Evolutionary conservation across 2,329 filamentous ascomycete genomes (phyloP), one percentile per base, ranked within the genome.

Genomic region (Curvularia hawaiiensis): DNA sequence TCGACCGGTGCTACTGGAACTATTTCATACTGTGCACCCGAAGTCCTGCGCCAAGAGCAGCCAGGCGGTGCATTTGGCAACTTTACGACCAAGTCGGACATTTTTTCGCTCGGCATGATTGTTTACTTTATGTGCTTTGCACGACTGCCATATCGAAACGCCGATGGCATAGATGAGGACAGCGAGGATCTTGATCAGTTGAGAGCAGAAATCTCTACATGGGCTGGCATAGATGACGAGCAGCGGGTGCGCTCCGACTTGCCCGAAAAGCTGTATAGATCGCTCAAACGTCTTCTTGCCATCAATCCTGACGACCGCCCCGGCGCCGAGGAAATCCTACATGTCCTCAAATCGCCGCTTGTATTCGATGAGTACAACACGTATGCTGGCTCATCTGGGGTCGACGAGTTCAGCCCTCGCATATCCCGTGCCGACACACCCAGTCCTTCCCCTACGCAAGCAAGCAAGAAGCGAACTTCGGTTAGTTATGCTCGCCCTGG

Each of bases 81-180:
- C 72, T 99, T 99, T 70, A 97, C 92, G 0, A 93, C 91, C 26
- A 99, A 98, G 72, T 97, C 93, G 0, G 95, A 99, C 71, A 90
- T 99, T n/a, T 99, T 99, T 76, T 97, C 93, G 1, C 81, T 99
- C 0, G 95, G 95, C 48, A 97, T 99, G 94, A 98, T 98, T 54
- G 83, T 99, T 3, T 96, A 98, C 75, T 99, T 99, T 72, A 90
- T 99, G 83, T 99, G 95, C 74, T 99, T 99, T 73, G 91, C 90
- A 1, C 85, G 89, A 46, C 83, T 99, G 11, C 95, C 95, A 0
- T 99, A 98, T 72, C 82, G 79, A 24, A 90, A 89, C 66, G 91
- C 93, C 51, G 94, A 98, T 71, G 84, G 89, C 3, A 83, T 96
- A 22, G 87, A 97, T 58, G 94, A 98, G 75, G 94, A 98, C 71